Evolutionary conservation across 1,139 yeast genomes (phyloP).

Genomic region (Oligophagozyma castellii): DNA sequence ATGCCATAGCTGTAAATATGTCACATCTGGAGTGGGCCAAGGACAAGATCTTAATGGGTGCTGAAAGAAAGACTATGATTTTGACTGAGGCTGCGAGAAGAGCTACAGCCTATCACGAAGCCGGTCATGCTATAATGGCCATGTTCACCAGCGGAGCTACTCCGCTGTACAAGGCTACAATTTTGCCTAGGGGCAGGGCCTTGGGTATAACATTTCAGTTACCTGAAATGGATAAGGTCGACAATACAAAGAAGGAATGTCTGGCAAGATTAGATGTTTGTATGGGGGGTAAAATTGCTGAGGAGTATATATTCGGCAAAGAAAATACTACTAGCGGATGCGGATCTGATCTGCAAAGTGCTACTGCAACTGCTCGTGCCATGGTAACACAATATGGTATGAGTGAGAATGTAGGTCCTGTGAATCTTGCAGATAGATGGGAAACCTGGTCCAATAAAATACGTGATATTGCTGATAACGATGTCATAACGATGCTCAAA

Average conservation of each 20-base stretch:
- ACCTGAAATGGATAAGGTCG: constrained; percentile 97
- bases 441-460: constrained; percentile 85
- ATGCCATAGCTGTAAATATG: constrained; percentile 86
- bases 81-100: constrained; percentile 87
- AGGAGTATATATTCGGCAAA: constrained; percentile 78
- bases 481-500: constrained; percentile 62
- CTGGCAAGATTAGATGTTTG: constrained; percentile 88
- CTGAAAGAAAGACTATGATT: constrained; percentile 95
- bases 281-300: constrained; percentile 99
- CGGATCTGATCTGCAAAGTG: constrained; percentile 77
- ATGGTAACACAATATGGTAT: constrained; percentile 97
- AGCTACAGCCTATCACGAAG: constrained; percentile 96
- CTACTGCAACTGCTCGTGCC: constrained; percentile 87
- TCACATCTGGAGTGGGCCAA: constrained; percentile 97
- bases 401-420: constrained; percentile 91
- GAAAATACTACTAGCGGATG: constrained; percentile 94
- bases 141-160: constrained; percentile 93
- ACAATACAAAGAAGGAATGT: constrained; percentile 80
- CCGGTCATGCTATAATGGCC: constrained; percentile 98
- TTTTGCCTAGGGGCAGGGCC: constrained; percentile 92
- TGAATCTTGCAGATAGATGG: constrained; percentile 79
- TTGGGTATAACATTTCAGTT: constrained; percentile 92
- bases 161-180: constrained; percentile 90
- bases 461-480: constrained; percentile 83
- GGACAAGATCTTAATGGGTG: constrained; percentile 94